Evolutionary conservation across 768 basidiomycete genomes (phyloP).

Genomic region (Pluteus cervinus): DNA sequence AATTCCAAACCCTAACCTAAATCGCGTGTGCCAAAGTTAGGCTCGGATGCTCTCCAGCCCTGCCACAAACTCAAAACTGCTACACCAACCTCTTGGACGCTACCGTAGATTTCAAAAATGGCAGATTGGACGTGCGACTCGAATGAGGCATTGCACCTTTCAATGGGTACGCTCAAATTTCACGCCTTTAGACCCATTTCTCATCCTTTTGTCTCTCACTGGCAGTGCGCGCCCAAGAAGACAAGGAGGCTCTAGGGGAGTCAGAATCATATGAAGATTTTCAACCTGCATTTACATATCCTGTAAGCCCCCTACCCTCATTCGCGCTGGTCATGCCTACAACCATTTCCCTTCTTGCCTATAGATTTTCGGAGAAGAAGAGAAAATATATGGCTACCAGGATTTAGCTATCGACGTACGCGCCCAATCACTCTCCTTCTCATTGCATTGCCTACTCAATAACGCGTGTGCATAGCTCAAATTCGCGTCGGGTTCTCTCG

Average conservation of each 20-base stretch:
- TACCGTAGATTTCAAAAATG: conserved; percentile 22
- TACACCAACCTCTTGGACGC: no score
- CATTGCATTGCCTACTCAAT: not conserved
- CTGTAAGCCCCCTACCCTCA: conserved; percentile 53
- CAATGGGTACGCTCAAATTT: conserved; percentile 51
- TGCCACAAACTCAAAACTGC: no score
- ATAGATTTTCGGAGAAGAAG: conserved; percentile 93
- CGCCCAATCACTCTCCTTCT: conserved; percentile 5
- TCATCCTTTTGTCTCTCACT: conserved; percentile 3
- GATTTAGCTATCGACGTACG: conserved; percentile 79
- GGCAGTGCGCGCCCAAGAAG: conserved; percentile 65
- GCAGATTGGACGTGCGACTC: conserved; percentile 76
- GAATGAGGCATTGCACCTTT: conserved; percentile 69
- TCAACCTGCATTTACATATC: conserved; percentile 90
- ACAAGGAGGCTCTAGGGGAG: conserved; percentile 49
- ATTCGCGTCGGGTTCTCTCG: conserved; percentile 84
- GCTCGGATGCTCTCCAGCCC: no score
- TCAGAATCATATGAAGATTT: conserved; percentile 64
- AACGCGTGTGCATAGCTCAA: conserved; percentile 45
- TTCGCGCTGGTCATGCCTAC: not conserved
- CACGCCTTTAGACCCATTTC: not conserved
- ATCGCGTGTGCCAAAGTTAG: no score
- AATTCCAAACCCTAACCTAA: no score
- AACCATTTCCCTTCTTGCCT: not conserved
- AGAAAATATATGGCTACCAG: conserved; percentile 93